Evolutionary conservation across 1,284 basidiomycete genomes (phyloP).

Genomic region (Puccinia polysora): DNA sequence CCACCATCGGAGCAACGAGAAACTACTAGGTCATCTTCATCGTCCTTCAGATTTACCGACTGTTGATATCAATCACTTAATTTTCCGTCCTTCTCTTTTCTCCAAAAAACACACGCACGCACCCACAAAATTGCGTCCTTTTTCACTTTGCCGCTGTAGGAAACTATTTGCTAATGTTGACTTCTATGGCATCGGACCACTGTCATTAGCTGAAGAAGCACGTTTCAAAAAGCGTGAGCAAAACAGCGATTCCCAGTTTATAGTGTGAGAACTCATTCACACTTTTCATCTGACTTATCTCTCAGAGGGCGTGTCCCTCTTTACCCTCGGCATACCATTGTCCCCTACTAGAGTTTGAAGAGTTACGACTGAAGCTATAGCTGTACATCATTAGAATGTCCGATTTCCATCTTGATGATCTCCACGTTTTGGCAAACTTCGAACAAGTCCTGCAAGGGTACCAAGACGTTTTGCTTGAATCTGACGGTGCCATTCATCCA

Average conservation of each 20-base stretch:
- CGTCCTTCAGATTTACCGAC: not conserved
- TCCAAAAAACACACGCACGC: not conserved
- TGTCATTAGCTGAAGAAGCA: conserved; percentile 88
- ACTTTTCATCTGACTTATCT: conserved; percentile 53
- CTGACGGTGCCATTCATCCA: conserved; percentile 61
- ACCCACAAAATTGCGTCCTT: not conserved
- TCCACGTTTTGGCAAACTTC: conserved; percentile 72
- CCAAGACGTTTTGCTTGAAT: conserved; percentile 65
- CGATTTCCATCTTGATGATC: conserved; percentile 89
- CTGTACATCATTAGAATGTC: conserved; percentile 60
- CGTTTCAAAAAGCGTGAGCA: conserved; percentile 49
- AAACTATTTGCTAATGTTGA: conserved; percentile 90
- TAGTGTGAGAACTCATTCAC: conserved; percentile 14
- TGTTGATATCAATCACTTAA: no score
- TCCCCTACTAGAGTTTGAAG: not conserved
- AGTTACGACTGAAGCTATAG: conserved; percentile 45
- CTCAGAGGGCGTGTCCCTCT: conserved; percentile 52
- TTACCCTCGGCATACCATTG: not conserved
- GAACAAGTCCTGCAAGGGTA: conserved; percentile 85
- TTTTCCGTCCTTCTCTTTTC: no score
- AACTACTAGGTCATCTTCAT: conserved; percentile 64
- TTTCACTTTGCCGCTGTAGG: conserved; percentile 54
- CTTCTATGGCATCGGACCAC: conserved; percentile 84
- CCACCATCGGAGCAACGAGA: conserved; percentile 87
- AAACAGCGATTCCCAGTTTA: conserved; percentile 19